A percentile compares a stretch with the other conserved stretches of the same genome.
Conservation (phyloP, 2,329 filamentous ascomycete genomes). For the Neopestalotiopsis clavispora region DNA sequence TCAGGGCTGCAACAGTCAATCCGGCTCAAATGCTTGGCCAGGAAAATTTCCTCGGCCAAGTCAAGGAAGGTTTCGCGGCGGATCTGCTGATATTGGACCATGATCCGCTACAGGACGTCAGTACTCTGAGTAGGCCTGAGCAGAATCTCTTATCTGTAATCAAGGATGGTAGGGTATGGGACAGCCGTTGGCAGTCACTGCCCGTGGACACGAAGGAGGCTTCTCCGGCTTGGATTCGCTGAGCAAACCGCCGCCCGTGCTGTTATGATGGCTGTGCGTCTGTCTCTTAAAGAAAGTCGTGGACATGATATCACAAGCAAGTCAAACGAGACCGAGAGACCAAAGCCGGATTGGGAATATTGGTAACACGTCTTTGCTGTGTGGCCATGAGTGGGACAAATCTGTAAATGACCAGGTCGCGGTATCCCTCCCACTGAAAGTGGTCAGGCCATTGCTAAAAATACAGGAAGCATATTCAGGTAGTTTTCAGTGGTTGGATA, state of each 20-base stretch:
- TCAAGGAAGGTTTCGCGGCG: conserved; percentile 54
- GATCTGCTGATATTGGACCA: conserved; percentile 57
- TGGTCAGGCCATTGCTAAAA: too few relatives aligned
- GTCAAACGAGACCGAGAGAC: too few relatives aligned
- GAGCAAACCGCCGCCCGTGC: not conserved
- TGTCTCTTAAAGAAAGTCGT: too few relatives aligned
- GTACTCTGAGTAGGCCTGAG: conserved; percentile 52
- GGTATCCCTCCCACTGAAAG: too few relatives aligned
- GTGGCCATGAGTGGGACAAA: too few relatives aligned
- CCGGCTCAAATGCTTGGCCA: conserved; percentile 53
- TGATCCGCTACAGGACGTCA: conserved; percentile 62
- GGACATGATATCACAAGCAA: too few relatives aligned
- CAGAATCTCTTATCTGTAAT: conserved; percentile 54
- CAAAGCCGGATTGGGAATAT: too few relatives aligned
- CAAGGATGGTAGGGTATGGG: conserved; percentile 57
- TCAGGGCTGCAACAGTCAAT: conserved; percentile 46
- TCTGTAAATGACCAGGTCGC: too few relatives aligned
- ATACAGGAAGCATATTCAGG: too few relatives aligned
- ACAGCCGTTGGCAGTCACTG: conserved; percentile 18
- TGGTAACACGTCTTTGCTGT: too few relatives aligned
- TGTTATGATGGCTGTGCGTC: too few relatives aligned
- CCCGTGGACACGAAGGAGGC: conserved; percentile 5
- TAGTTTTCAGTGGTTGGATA: too few relatives aligned
- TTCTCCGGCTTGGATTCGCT: not conserved
- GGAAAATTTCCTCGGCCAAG: conserved; percentile 51